Evolutionary conservation across 768 basidiomycete genomes (phyloP), one percentile per base, ranked within the genome.

Genomic region (Podaxis mareebaensis): DNA sequence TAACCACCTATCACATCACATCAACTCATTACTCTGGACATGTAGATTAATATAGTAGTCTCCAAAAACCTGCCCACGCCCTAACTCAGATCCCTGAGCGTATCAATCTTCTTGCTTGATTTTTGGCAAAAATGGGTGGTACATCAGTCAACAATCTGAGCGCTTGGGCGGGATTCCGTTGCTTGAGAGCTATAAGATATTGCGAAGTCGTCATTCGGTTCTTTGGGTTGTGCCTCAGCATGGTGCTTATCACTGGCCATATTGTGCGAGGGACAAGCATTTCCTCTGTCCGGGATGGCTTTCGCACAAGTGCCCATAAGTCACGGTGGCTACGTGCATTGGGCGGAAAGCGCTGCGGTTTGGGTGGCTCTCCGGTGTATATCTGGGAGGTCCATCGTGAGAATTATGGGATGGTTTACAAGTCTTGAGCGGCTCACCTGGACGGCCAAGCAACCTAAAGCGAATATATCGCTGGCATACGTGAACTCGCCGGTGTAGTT

Each of bases 401-500:
- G 55, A 48, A 42, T n/a, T 3, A 36, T 40, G 28, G 39, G 24
- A 1, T 42, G 24, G 10, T 17, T 44, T 28, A 28, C 48, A 22
- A 51, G 26, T 13, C 40, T 2, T 36, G 15, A 38, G 4, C 15
- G 40, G 57, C 20, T 58, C 38, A 72, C 70, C 61, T 71, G 68
- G 33, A 69, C 56, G 30, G 65, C 65, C 38, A 67, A 67, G 7
- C 67, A 67, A 11, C 66, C 71, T n/a, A 72, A 52, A 0, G 70
- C 68, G 52, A 69, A 72, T 17, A 72, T 63, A 60, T 72, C 71
- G 49, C 71, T 70, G 24, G 66, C 68, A 46, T 60, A 52, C 33
- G 63, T 68, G 51, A 67, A 72, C 53, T 72, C 71, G 38, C 71
- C 71, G n/a, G 62, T 22, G 58, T 72, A 72, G 24, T 65, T 66